Base-by-base conservation (phyloP, 2,329 filamentous ascomycete species). In the Colletotrichum sp. region DNA sequence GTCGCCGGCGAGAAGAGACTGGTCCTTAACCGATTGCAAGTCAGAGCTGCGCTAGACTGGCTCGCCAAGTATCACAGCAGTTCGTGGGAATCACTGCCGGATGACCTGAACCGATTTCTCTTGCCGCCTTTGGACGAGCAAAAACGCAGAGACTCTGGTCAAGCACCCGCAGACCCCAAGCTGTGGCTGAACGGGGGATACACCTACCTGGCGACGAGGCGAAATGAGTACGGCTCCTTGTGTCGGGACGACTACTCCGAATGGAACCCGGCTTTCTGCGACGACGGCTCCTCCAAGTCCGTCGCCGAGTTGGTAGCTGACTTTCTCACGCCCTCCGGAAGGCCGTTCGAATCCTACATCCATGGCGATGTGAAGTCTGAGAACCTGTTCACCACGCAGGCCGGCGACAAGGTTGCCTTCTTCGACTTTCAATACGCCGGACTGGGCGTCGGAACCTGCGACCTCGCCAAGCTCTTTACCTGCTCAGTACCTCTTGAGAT, bases 341-440 rank as follows among this genome's bases (percentile, higher is more conserved):
- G 87, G 16, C 72, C 83, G 0, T 85, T 87, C 2, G 87, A 93
- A 77, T 92, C 92, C 0, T 87, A 91, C 18, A 90, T 94, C 9
- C 93, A 94, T 79, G 93, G 93, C 9, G 93, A 94, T 72, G 92
- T 94, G 68, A 94, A 94, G 81, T 92, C 90, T 0, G 92, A 94
- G 78, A 94, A 94, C 75, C 86, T 94, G 8, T 93, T 93, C 79
- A 91, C 90, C 1, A 91, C 85, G 0, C 73, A 80, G 0, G 78
- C 81, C 0, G 91, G 90, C 1, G 82, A 89, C 3, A 75, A 84
- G 5, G 91, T 92, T 3, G 92, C 91, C 1, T 92, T 94, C 77
- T 94, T 92, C 79, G 93, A 94, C 80, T 94, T 94, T 72, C 93
- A 94, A 78, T 94, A 94, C 78, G 88, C 90, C 0, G 93, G 93